phyloP scores from a whole-genome alignment of 2,329 filamentous ascomycete species.

The Alternaria viburni region DNA sequence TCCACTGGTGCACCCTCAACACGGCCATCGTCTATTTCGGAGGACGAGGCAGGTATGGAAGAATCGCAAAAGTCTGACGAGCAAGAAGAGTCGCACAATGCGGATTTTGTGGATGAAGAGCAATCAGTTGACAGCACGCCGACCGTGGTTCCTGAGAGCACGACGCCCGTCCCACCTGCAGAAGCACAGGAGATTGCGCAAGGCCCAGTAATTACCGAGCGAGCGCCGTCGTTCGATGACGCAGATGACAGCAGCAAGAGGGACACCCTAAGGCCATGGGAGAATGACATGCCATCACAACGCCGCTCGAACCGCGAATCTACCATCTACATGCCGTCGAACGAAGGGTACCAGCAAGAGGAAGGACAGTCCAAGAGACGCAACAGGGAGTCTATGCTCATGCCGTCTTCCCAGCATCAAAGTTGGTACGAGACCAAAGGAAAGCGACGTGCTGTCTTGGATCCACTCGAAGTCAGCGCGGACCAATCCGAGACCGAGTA shows the following conservation, averaged over 20 bases:
- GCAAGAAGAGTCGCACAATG: conserved; percentile 16
- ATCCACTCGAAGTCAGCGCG: conserved; percentile 46
- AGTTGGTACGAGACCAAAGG: conserved; percentile 43
- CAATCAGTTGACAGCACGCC: conserved; percentile 44
- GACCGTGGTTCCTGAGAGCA: conserved; percentile 43
- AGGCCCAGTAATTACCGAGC: conserved; percentile 7
- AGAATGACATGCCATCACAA: conserved; percentile 22
- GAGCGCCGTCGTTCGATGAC: conserved; percentile 17
- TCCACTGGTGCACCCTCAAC: conserved; percentile 48
- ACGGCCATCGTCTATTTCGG: conserved; percentile 48
- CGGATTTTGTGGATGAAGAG: conserved; percentile 34
- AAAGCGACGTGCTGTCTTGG: conserved; percentile 49
- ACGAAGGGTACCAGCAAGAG: conserved; percentile 18
- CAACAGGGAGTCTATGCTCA: conserved; percentile 39
- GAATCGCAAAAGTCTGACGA: conserved; percentile 23
- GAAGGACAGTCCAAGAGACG: conserved; percentile 26
- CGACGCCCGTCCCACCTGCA: conserved; percentile 31
- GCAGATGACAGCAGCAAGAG: conserved; percentile 13
- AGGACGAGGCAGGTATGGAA: conserved; percentile 39
- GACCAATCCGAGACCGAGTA: conserved; percentile 56
- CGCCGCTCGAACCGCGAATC: conserved; percentile 41
- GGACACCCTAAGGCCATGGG: conserved; percentile 22
- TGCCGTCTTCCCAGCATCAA: conserved; percentile 28
- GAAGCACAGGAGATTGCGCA: conserved; percentile 20
- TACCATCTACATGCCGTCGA: conserved; percentile 37